Evolutionary conservation across 805 yeast species (phyloP).

Genomic region (Myxozyma lipomycoides): DNA sequence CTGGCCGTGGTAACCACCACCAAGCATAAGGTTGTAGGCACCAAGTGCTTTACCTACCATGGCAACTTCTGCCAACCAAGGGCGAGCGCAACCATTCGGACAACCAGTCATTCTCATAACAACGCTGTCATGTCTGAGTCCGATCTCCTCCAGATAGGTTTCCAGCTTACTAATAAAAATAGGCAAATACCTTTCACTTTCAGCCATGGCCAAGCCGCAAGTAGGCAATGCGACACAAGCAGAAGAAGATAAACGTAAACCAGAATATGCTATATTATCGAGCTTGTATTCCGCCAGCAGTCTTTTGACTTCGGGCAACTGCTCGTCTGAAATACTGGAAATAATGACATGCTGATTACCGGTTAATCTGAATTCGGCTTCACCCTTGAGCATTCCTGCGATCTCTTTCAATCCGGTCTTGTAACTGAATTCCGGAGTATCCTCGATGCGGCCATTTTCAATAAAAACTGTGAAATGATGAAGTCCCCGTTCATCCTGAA

Average conservation of each 20-base stretch:
- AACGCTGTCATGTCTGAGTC: conserved; percentile 87
- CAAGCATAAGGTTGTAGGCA: conserved; percentile 87
- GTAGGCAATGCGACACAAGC: conserved; percentile 99
- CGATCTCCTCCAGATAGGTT: conserved; percentile 81
- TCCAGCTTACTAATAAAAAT: conserved; percentile 76
- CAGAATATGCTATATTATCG: conserved; percentile 79
- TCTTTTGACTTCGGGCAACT: conserved; percentile 57
- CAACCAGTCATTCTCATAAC: conserved; percentile 99
- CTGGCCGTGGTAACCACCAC: conserved; percentile 94
- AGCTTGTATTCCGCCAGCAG: conserved; percentile 69
- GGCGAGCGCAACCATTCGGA: conserved; percentile 98
- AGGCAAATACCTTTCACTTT: conserved; percentile 89
- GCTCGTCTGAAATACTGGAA: conserved; percentile 66
- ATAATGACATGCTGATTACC: conserved; percentile 92
- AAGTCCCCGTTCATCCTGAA: conserved; percentile 50
- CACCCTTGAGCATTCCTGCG: conserved; percentile 64
- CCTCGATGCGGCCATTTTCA: conserved; percentile 95
- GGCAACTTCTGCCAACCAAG: conserved; percentile 96
- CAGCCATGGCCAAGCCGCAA: conserved; percentile 98
- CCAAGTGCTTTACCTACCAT: conserved; percentile 93
- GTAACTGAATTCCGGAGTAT: conserved; percentile 84
- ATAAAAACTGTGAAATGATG: conserved; percentile 92
- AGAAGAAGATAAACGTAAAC: conserved; percentile 81
- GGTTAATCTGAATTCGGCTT: conserved; percentile 87
- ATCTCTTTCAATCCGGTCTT: conserved; percentile 78